phyloP scores from a whole-genome alignment of 2,329 filamentous ascomycete genomes.

The Diaporthe sp. region DNA sequence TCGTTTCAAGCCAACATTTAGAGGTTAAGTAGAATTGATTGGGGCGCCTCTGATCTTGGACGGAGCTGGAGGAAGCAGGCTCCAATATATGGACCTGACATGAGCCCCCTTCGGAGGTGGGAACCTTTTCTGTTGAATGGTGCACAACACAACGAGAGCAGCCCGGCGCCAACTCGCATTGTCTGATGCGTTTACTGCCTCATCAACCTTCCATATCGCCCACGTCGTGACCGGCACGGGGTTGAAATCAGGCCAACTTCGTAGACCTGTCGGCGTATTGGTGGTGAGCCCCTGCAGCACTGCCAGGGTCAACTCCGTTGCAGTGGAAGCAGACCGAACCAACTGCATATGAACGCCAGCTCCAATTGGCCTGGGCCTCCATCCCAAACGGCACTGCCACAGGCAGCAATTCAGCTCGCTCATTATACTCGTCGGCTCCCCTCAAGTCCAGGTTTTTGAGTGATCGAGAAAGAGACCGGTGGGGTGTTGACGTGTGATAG shows the following conservation, averaged over 20 bases:
- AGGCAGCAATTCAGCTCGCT: background rate
- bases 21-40: background rate
- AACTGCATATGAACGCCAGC: background rate
- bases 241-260: background rate
- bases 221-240: too few species aligned
- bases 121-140: background rate
- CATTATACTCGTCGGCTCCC: background rate
- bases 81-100: background rate
- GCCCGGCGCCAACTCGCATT: background rate
- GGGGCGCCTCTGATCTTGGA: background rate
- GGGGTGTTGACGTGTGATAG: background rate
- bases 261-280: background rate
- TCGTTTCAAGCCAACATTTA: background rate
- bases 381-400: slow-evolving; percentile 5
- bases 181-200: background rate
- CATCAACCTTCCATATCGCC: background rate
- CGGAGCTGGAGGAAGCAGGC: background rate
- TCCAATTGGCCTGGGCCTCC: background rate
- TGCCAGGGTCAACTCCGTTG: background rate
- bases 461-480: background rate
- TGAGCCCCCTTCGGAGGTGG: background rate
- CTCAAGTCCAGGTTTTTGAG: background rate
- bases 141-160: too few species aligned
- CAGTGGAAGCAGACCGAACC: background rate
- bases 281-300: background rate